Conservation (phyloP, 2,329 filamentous ascomycete genomes). For the Massarina eburnea region DNA sequence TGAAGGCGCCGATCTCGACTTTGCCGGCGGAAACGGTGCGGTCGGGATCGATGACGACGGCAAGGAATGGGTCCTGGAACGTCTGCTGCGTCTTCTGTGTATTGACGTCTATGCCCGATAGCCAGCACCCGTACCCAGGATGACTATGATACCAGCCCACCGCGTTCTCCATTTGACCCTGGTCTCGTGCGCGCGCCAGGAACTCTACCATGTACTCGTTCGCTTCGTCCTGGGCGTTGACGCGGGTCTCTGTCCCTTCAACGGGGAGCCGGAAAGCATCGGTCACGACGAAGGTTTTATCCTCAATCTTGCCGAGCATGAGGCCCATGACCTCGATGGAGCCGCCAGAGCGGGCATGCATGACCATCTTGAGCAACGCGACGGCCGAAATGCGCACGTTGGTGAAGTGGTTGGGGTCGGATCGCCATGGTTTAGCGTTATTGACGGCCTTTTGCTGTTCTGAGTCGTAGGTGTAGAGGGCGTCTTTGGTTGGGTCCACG, state of each 20-base stretch:
- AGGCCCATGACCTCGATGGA: conserved; percentile 94
- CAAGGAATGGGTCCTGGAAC: conserved; percentile 87
- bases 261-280: conserved; percentile 93
- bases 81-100: conserved; percentile 85
- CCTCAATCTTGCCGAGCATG: conserved; percentile 92
- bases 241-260: conserved; percentile 96
- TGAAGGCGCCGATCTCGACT: conserved; percentile 95
- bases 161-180: conserved; percentile 83
- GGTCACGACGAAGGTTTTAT: conserved; percentile 85
- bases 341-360: conserved; percentile 95
- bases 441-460: conserved; percentile 68
- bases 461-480: conserved; percentile 81
- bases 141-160: conserved; percentile 99
- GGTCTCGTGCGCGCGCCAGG: conserved; percentile 70
- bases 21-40: conserved; percentile 92
- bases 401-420: conserved; percentile 86
- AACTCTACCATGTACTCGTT: conserved; percentile 97
- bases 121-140: conserved; percentile 97
- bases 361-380: conserved; percentile 97
- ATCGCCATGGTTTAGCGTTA: conserved; percentile 70
- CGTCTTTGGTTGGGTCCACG: conserved; percentile 83
- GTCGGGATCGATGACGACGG: conserved; percentile 90
- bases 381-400: conserved; percentile 90
- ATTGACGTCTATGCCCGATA: conserved; percentile 90
- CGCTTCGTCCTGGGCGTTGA: conserved; percentile 93